These are phyloP conservation scores for Pseudocercospora musae DNA, from an alignment of 2,329 filamentous ascomycete genomes.

Conservation along the genomic window DNA sequence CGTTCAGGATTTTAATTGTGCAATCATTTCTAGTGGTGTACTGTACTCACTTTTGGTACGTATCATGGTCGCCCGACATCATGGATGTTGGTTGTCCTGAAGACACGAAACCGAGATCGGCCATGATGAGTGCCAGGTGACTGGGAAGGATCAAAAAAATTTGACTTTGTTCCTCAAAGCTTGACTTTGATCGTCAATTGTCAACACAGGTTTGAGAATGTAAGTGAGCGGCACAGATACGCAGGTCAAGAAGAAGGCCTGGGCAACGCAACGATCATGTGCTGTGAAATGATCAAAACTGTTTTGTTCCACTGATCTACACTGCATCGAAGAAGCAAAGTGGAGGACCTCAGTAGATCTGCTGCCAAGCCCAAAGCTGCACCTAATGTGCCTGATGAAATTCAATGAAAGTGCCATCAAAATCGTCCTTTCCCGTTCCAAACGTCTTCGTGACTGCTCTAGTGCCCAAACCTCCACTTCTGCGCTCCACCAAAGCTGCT, in stretches of 20 bases:
- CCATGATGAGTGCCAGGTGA: background rate
- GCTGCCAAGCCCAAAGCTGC: background rate
- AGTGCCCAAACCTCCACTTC: background rate
- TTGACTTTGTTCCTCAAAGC: background rate
- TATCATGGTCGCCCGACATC: conserved; percentile 28
- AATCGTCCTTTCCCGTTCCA: background rate
- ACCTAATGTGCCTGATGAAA: background rate
- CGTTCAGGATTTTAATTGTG: too few species aligned
- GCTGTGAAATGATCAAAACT: background rate
- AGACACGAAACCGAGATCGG: conserved; percentile 1
- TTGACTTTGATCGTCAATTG: background rate
- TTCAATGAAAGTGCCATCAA: background rate
- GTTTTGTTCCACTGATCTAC: background rate
- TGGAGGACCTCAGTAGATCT: background rate
- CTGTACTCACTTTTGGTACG: conserved; percentile 32
- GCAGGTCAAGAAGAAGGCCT: background rate
- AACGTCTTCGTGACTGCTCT: background rate
- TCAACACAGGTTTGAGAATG: background rate
- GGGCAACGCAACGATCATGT: background rate
- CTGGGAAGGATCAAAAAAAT: background rate
- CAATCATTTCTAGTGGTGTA: background rate
- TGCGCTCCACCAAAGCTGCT: background rate
- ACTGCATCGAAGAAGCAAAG: background rate
- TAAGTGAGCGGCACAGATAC: background rate
- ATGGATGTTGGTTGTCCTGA: conserved; percentile 21